Conservation (phyloP, 805 yeast genomes). For the Ogataea naganishii region DNA sequence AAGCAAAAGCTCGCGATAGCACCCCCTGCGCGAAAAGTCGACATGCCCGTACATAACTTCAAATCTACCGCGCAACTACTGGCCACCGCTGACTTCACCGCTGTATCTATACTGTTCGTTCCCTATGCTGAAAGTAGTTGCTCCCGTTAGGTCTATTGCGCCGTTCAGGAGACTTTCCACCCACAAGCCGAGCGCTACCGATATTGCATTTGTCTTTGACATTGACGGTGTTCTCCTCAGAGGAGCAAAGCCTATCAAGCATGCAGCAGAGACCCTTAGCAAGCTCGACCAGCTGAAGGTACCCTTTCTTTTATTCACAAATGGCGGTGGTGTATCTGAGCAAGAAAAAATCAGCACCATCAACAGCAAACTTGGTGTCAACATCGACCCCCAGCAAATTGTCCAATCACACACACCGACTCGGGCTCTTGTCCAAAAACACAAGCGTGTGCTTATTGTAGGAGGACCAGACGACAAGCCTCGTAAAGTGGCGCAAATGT, state of each 20-base stretch:
- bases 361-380: slow-evolving; percentile 32
- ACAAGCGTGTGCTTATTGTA: slow-evolving; percentile 62
- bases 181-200: slow-evolving; percentile 3
- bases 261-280: slow-evolving; percentile 47
- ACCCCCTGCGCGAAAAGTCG: no score
- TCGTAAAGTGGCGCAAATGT: slow-evolving; percentile 59
- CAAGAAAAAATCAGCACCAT: slow-evolving; percentile 45
- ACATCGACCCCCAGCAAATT: slow-evolving; percentile 52
- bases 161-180: no score
- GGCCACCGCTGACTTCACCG: no score
- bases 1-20: no score
- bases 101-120: no score
- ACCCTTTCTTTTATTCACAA: slow-evolving; percentile 80
- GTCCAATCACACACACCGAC: slow-evolving; percentile 88
- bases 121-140: no score
- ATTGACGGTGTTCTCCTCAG: slow-evolving; percentile 86
- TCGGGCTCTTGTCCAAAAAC: slow-evolving; percentile 45
- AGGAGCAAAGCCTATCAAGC: slow-evolving; percentile 58
- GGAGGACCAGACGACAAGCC: slow-evolving; percentile 76
- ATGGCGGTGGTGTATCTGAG: slow-evolving; percentile 84
- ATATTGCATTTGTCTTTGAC: slow-evolving; percentile 27
- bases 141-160: no score
- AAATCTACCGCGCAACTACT: no score
- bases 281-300: slow-evolving; percentile 40
- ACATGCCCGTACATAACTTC: no score